A percentile compares a stretch with the other conserved stretches of the same genome.
Evolutionary conservation across 2,329 filamentous ascomycete species (phyloP).

Genomic region (Colletotrichum sp.): DNA sequence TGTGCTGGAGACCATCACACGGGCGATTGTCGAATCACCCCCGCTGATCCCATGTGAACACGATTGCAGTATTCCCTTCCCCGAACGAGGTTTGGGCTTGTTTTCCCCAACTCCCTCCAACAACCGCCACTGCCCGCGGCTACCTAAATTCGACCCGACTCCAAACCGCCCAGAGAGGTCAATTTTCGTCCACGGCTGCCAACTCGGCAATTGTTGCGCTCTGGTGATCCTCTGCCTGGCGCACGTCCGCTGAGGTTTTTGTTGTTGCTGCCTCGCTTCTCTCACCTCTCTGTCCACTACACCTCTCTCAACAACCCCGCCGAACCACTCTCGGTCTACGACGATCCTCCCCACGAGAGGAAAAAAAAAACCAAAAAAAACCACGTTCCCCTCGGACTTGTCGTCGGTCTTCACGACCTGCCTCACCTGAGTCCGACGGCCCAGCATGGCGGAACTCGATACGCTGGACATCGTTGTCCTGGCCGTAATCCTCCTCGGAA

Average conservation of each 20-base stretch:
- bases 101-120: slow-evolving; percentile 8
- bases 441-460: slow-evolving; percentile 89
- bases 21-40: slow-evolving; percentile 14
- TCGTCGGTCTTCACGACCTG: neutral
- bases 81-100: neutral
- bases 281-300: neutral
- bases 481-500: slow-evolving; percentile 81
- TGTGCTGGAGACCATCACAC: neutral
- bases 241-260: neutral
- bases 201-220: slow-evolving; percentile 2
- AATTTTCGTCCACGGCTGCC: neutral
- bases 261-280: neutral
- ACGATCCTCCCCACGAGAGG: neutral
- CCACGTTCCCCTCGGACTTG: neutral
- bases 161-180: neutral
- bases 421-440: slow-evolving; percentile 1
- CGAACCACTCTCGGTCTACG: neutral
- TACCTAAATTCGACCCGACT: neutral
- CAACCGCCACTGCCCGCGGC: slow-evolving; percentile 13
- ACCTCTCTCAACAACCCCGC: neutral
- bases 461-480: slow-evolving; percentile 95
- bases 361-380: neutral
- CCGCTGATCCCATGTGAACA: slow-evolving; percentile 21
- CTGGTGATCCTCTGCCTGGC: neutral
- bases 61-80: slow-evolving; percentile 13